A percentile compares a stretch with the other conserved stretches of the same genome.
Conservation (phyloP, 345 rosid genomes). For the Heritiera fomes region DNA sequence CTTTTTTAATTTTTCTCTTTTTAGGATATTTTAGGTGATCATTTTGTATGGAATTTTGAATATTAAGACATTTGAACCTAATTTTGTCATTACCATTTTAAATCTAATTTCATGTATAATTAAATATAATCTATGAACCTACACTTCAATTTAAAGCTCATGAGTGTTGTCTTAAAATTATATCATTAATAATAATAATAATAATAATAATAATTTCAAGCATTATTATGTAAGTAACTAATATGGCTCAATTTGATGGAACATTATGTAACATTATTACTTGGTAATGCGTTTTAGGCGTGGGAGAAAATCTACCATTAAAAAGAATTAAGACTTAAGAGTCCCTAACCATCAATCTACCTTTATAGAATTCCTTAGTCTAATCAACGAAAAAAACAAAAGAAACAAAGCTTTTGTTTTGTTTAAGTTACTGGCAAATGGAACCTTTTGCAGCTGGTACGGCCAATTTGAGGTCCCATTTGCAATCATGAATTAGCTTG, state of each 20-base stretch:
- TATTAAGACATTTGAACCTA: too few species aligned
- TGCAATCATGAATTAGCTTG: slow-evolving; percentile 43
- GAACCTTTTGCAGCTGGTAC: slow-evolving; percentile 28
- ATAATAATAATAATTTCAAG: background rate
- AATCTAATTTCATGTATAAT: too few species aligned
- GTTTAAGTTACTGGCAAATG: background rate
- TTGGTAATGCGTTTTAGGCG: background rate
- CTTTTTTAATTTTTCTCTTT: too few species aligned
- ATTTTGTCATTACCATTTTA: too few species aligned
- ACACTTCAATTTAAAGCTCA: background rate
- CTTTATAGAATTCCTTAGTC: slow-evolving; percentile 14
- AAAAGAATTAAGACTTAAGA: background rate
- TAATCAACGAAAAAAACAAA: background rate
- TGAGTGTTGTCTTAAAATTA: background rate
- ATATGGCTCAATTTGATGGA: background rate
- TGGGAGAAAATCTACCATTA: background rate
- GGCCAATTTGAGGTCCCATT: slow-evolving; percentile 27
- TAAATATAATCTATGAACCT: background rate
- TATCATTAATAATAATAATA: background rate
- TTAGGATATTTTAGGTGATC: too few species aligned
- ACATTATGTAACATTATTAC: background rate
- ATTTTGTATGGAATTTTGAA: too few species aligned
- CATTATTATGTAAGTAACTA: background rate
- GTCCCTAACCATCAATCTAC: background rate
- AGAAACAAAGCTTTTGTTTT: background rate